Evolutionary conservation across 2,329 filamentous ascomycete genomes (phyloP), one percentile per base, ranked within the genome.

Genomic region (Ceratocystis cacaofunesta): DNA sequence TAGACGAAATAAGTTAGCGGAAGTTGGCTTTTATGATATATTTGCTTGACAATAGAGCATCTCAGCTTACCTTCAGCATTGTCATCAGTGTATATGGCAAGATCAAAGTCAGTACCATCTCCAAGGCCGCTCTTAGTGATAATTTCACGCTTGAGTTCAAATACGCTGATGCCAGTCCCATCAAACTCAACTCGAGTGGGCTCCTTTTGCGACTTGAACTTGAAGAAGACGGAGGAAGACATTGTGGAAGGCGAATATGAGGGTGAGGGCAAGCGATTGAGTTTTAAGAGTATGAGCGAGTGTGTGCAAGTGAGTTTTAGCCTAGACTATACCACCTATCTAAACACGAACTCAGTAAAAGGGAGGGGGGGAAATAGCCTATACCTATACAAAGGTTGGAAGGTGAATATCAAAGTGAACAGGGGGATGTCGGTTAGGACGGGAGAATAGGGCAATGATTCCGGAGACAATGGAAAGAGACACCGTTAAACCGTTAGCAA

Each of bases 181-280:
- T 99, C 92, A 76, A 99, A 97, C 73, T 92, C 89, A 72, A 99
- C 91, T 73, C 92, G 86, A 66, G 90, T 90, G 68, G 91, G 90
- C 74, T 97, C 94, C 79, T 91, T 96, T 75, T 95, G 91, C 71
- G 92, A 97, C 79, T 96, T 97, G 86, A 99, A 99, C 79, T 96
- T 96, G 89, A 96, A 99, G 78, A 96, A 97, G 74, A 99, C 94
- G 70, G 92, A 97, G 66, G 94, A 96, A 74, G 90, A 85, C 92
- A 96, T 96, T 73, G 73, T 85, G 78, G 74, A 17, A 28, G 15
- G 17, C 17, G 15, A 30, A 25, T 19, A 48, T 50, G 12, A 41
- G 17, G 12, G 36, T 44, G 5, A 46, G 25, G 8, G 61, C 17
- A 10, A 22, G 19, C 3, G 25, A 28, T 7, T 62, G 41, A 41